Base-by-base conservation (phyloP, 306 rosid species). In the Lagenaria siceraria region DNA sequence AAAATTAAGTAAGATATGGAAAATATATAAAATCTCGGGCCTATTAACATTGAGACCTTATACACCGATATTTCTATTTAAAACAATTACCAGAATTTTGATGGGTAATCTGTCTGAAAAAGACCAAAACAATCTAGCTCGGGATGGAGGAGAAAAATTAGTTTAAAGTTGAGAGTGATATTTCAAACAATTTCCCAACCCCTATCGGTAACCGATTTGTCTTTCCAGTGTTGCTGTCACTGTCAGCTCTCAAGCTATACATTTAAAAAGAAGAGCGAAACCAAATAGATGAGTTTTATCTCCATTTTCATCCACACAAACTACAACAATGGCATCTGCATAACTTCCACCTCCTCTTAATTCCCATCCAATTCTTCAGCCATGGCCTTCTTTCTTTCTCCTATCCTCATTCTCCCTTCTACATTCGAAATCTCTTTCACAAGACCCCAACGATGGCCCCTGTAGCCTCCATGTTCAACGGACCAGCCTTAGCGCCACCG, bases 241-340 rank as follows among this genome's bases (percentile, higher is more conserved):
- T 56, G 14, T 56, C 62, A 56, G 62, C 62, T 56, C 29, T 56
- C 15, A n/a, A 54, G 13, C 13, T n/a, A 0, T 0, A 10, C 24
- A 22, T 31, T 6, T 6, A 62, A 31, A 31, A 5, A 6, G 55
- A 69, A 43, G 1, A 42, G 12, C 49, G 14, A 76, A 76, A 42
- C 13, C 21, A 14, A 19, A 33, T 11, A 36, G 76, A 72, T 79
- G 80, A 51, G 33, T 83, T 84, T 88, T 87, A 94, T 91, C 97
- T 89, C 82, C 72, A 83, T 88, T 90, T 82, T 84, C 86, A 82
- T 83, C 97, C 98, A 91, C 88, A 87, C 91, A 87, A 63, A 66
- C 71, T 2, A 1, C 58, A 22, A 8, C 36, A 46, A 76, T 55
- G 51, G 78, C 36, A 42, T 24, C 75, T 69, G 22, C 75, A 69